Percentiles rank a stretch among this genome's conserved stretches.
Evolutionary conservation across 73 alveolate genomes (phyloP).

Genomic region (Durusdinium trenchii): DNA sequence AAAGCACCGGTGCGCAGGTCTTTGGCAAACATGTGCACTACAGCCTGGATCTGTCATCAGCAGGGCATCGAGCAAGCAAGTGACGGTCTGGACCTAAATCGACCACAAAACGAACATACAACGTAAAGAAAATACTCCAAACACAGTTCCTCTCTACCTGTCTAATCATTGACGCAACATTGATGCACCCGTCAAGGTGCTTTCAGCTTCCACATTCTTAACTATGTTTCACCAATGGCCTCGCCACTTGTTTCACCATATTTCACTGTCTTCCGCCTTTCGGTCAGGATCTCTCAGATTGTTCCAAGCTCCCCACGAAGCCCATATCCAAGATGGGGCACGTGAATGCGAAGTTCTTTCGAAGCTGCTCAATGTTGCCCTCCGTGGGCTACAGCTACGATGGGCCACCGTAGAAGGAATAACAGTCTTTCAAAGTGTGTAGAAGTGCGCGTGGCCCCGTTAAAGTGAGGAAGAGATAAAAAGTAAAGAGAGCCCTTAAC

Average conservation of each 20-base stretch:
- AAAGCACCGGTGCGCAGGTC: too few relatives aligned
- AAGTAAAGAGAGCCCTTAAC: background rate
- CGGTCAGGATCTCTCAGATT: background rate
- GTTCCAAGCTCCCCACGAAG: background rate
- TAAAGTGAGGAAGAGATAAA: background rate
- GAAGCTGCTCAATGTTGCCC: conserved; percentile 91
- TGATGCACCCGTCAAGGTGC: too few relatives aligned
- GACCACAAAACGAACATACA: background rate
- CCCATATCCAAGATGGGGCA: conserved; percentile 93
- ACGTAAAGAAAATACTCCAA: background rate
- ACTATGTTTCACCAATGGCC: too few relatives aligned
- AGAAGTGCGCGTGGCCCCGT: background rate
- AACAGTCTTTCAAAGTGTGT: too few relatives aligned
- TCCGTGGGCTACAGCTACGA: background rate
- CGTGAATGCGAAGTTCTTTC: conserved; percentile 53
- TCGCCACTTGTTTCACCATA: background rate
- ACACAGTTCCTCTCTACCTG: background rate
- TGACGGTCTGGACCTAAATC: conserved; percentile 63
- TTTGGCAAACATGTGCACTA: background rate
- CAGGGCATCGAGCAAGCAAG: conserved; percentile 82
- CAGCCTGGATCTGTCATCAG: conserved; percentile 38
- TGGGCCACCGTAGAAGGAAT: background rate
- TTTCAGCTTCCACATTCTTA: too few relatives aligned
- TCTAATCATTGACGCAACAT: background rate
- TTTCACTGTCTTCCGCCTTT: background rate